Conservation (phyloP, 1,284 basidiomycete species). For the Schizophyllum amplum region DNA sequence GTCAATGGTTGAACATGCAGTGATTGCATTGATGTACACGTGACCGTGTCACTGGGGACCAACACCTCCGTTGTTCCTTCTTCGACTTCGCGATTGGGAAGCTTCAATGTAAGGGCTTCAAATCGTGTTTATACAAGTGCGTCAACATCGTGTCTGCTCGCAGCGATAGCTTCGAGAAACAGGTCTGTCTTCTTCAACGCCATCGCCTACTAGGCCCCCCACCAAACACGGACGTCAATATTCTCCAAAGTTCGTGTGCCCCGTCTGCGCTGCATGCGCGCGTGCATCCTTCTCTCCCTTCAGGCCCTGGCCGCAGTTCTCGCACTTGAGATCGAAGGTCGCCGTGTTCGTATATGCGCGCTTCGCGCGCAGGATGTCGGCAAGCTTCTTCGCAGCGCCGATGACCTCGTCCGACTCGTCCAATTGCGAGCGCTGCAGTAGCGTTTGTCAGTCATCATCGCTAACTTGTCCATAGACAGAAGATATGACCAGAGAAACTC, state of each 20-base stretch:
- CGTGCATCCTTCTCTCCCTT: conserved; percentile 91
- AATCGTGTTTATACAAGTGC: too few relatives aligned
- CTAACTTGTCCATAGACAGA: background rate
- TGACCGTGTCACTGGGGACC: too few relatives aligned
- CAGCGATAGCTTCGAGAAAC: too few relatives aligned
- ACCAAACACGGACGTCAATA: conserved; percentile 40
- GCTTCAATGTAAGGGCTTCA: too few relatives aligned
- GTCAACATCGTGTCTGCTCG: background rate
- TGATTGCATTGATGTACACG: too few relatives aligned
- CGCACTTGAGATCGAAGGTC: conserved; percentile 83
- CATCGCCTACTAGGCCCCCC: background rate
- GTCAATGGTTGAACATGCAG: too few relatives aligned
- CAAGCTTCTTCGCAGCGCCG: conserved; percentile 62
- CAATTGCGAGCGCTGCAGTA: conserved; percentile 12
- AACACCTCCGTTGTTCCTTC: too few relatives aligned
- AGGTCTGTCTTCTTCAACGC: too few relatives aligned
- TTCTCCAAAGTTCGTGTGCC: conserved; percentile 85
- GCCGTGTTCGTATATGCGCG: conserved; percentile 86
- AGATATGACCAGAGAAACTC: conserved; percentile 15
- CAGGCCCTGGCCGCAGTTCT: conserved; percentile 70
- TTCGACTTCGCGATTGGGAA: too few relatives aligned
- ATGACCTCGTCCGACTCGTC: conserved; percentile 50
- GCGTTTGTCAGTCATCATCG: conserved; percentile 2
- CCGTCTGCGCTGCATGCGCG: conserved; percentile 78
- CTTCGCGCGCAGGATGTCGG: conserved; percentile 61